Evolutionary conservation across 139 green algal species (phyloP), one percentile per base, ranked within the genome.

Genomic region (Diplosphaera chodatii): DNA sequence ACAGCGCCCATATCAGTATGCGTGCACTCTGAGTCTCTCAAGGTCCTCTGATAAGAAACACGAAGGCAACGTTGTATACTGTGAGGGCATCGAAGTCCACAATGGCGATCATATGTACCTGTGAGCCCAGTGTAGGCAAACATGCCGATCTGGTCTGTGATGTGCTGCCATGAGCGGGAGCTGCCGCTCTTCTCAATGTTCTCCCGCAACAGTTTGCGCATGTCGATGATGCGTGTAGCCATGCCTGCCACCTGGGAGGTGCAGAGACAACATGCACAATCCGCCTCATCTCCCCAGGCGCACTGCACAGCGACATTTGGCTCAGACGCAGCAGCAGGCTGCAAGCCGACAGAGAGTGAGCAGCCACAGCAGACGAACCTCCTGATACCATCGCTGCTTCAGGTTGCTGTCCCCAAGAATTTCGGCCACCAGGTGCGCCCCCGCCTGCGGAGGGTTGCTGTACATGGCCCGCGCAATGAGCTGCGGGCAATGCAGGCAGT

Each of bases 121-220:
- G 78, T 81, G 70, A 92, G 81, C 62, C 84, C 87, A 20, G 77
- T 81, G 82, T 88, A 96, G 71, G 78, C 87, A 83, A 96, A 95
- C 90, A 96, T 97, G 68, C 92, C 92, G 73, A 97, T 97, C 83
- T 97, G 91, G 64, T 91, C 79, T 6, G 86, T 91, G 67, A 96
- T 79, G 77, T 96, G 90, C 27, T 89, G 74, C 91, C 91, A 96
- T 59, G 82, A 74, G 5, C 82, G 80, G 3, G 85, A 71, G 64
- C 80, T 87, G 69, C 78, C 78, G 18, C 69, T 56, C 4, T 40
- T 63, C 75, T 96, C 87, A 6, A 97, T 74, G 32, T 82, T 77
- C 34, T 86, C 30, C 23, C 86, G 77, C 75, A 96, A 83, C 66
- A 85, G 74, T 0, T 55, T 64, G 62, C 93, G 81, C 89, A 97